Evolutionary conservation across 2,329 filamentous ascomycete species (phyloP).

Genomic region (Nemania bipapillata): DNA sequence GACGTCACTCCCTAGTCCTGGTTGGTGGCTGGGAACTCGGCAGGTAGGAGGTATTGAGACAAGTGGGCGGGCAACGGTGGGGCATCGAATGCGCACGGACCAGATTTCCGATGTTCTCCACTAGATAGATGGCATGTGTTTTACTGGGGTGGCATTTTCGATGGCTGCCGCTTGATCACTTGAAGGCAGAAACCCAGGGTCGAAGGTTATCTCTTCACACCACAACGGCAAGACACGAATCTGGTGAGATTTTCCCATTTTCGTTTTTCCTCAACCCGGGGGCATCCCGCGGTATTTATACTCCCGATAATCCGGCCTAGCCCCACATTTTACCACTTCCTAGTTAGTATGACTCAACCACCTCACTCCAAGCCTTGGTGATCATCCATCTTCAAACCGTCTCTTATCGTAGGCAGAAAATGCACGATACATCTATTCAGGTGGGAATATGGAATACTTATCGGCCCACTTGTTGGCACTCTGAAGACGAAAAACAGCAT

Average conservation of each 20-base stretch:
- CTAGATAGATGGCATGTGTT: neutral
- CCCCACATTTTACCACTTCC: conserved; percentile 29
- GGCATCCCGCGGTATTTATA: conserved; percentile 48
- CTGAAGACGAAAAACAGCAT: neutral
- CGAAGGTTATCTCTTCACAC: conserved; percentile 35
- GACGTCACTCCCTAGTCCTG: conserved; percentile 42
- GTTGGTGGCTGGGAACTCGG: conserved; percentile 34
- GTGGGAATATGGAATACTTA: neutral
- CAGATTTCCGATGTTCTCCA: neutral
- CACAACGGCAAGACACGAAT: conserved; percentile 34
- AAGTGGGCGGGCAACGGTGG: too few species aligned
- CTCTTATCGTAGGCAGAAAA: conserved; percentile 15
- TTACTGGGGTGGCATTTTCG: neutral
- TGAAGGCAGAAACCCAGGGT: conserved; percentile 39
- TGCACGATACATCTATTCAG: neutral
- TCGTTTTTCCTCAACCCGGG: conserved; percentile 34
- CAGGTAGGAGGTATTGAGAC: too few species aligned
- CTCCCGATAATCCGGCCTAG: conserved; percentile 18
- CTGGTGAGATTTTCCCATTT: conserved; percentile 27
- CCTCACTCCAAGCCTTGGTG: conserved; percentile 11
- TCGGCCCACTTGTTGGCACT: neutral
- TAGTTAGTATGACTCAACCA: conserved; percentile 31
- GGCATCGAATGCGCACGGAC: neutral
- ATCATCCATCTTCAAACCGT: conserved; percentile 4
- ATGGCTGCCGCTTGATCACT: conserved; percentile 33